Evolutionary conservation across 2,329 filamentous ascomycete species (phyloP).

Genomic region (Hypoxylon sp.): DNA sequence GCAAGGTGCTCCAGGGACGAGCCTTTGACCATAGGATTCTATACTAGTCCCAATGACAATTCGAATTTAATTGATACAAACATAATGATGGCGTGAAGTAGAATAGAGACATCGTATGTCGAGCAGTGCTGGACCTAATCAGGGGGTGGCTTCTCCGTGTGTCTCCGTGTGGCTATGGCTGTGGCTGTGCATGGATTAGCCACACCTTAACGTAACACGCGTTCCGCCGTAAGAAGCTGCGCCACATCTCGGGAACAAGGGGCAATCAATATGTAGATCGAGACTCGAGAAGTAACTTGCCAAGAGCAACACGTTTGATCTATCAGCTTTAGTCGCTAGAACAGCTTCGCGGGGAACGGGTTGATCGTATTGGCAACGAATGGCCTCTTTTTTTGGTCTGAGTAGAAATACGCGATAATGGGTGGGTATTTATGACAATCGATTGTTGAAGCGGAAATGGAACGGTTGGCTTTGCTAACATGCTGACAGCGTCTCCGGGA

Average conservation of each 20-base stretch:
- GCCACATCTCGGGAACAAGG: conserved; percentile 29
- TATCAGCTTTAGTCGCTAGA: conserved; percentile 3
- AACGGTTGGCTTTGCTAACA: conserved; percentile 22
- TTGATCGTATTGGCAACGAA: conserved; percentile 19
- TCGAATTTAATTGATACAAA: not conserved
- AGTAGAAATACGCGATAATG: conserved; percentile 36
- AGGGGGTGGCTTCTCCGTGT: not conserved
- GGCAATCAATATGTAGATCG: not conserved
- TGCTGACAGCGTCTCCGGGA: conserved; percentile 54
- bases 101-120: not conserved
- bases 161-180: not conserved
- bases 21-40: not conserved
- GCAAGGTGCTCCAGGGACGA: not conserved
- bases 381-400: conserved; percentile 31
- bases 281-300: not conserved
- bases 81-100: not conserved
- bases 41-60: not conserved
- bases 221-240: conserved; percentile 9
- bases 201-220: conserved; percentile 11
- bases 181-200: conserved; percentile 4
- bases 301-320: conserved; percentile 20
- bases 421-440: conserved; percentile 36
- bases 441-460: not conserved
- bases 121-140: not conserved
- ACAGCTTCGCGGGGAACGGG: not conserved